phyloP scores from a whole-genome alignment of 345 rosid species.

The Acer negundo region DNA sequence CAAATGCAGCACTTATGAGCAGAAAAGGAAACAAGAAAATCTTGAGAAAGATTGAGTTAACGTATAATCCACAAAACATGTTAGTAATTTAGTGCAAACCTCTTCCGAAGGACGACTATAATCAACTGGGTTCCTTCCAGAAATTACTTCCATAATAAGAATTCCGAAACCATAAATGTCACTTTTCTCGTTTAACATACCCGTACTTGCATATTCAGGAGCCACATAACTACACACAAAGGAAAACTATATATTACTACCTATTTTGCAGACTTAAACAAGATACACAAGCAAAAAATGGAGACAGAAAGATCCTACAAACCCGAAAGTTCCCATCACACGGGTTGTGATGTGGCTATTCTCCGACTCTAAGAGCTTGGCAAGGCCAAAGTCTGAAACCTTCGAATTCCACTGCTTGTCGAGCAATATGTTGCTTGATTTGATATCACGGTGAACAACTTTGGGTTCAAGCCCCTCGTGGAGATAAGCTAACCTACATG shows the following conservation, averaged over 20 bases:
- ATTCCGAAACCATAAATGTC: conserved; percentile 89
- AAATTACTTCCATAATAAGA: conserved; percentile 80
- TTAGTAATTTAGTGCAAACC: conserved; percentile 36
- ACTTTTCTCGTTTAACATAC: conserved; percentile 78
- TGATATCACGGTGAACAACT: conserved; percentile 91
- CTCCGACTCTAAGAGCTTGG: conserved; percentile 79
- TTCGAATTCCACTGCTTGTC: conserved; percentile 93
- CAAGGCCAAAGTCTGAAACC: conserved; percentile 96
- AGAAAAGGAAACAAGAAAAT: conserved; percentile 10
- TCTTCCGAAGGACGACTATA: conserved; percentile 84
- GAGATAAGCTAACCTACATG: conserved; percentile 70
- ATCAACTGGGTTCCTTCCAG: conserved; percentile 94
- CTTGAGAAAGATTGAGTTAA: not conserved
- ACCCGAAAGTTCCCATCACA: conserved; percentile 99
- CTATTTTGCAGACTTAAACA: not conserved
- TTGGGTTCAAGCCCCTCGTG: conserved; percentile 97
- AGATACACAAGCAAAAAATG: not conserved
- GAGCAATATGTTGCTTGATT: conserved; percentile 83
- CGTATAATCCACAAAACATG: conserved; percentile 5
- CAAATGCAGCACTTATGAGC: conserved; percentile 4
- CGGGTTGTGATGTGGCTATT: conserved; percentile 83
- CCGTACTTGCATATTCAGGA: conserved; percentile 95
- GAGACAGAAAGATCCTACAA: conserved; percentile 23
- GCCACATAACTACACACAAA: conserved; percentile 73
- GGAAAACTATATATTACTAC: not conserved